These are phyloP conservation scores for Allantophomopsis lycopodina DNA, from an alignment of 2,329 filamentous ascomycete genomes.

Conservation along the genomic window DNA sequence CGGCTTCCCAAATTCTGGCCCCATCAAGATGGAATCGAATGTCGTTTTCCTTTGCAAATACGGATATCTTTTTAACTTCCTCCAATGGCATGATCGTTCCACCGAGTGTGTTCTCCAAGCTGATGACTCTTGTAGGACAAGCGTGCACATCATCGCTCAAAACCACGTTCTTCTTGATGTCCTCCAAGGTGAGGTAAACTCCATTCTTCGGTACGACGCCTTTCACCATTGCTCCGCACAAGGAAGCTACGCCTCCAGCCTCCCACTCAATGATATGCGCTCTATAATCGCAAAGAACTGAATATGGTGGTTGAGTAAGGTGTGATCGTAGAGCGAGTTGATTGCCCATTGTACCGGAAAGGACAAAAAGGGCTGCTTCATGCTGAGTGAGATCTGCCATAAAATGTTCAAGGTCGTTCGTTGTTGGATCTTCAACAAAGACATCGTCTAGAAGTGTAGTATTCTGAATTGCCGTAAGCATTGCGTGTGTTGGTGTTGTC, in stretches of 20 bases:
- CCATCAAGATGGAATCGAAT: constrained; percentile 69
- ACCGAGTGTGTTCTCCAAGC: constrained; percentile 73
- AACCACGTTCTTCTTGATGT: constrained; percentile 52
- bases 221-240: constrained; percentile 56
- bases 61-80: constrained; percentile 55
- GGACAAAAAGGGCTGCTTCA: constrained; percentile 64
- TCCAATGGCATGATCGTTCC: constrained; percentile 66
- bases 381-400: constrained; percentile 63
- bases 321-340: constrained; percentile 71
- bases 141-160: constrained; percentile 58
- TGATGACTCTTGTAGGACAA: constrained; percentile 71
- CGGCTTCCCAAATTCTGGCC: constrained; percentile 71
- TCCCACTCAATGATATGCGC: constrained; percentile 63
- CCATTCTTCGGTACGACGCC: constrained; percentile 57
- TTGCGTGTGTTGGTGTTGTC: constrained; percentile 65
- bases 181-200: constrained; percentile 42
- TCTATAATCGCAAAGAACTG: constrained; percentile 65
- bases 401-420: constrained; percentile 59
- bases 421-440: constrained; percentile 67
- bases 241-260: constrained; percentile 50
- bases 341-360: constrained; percentile 92
- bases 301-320: constrained; percentile 66
- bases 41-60: constrained; percentile 49
- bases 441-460: constrained; percentile 77
- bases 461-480: constrained; percentile 66